These are phyloP conservation scores for Margaritispora aquatica DNA, from an alignment of 495 filamentous ascomycete genomes.

Conservation along the genomic window DNA sequence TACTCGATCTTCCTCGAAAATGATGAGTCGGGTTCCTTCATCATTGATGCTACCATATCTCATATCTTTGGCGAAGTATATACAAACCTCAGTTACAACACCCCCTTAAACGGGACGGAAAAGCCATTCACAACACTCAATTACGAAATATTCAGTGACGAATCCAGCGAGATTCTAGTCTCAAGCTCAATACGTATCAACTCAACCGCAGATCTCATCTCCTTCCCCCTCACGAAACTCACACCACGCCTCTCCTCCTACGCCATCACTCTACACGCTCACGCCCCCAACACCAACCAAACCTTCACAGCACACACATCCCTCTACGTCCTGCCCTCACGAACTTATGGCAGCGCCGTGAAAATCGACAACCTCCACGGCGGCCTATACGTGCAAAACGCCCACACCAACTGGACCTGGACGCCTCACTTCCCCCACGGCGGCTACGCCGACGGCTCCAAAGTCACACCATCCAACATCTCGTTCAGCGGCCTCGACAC, in stretches of 20 bases:
- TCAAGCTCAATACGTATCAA: slow-evolving; percentile 36
- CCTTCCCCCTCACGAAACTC: slow-evolving; percentile 41
- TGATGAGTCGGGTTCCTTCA: slow-evolving; percentile 48
- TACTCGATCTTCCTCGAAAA: slow-evolving; percentile 54
- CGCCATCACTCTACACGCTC: slow-evolving; percentile 31
- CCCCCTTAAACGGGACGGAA: slow-evolving; percentile 27
- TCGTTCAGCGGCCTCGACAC: slow-evolving; percentile 35
- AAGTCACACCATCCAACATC: slow-evolving; percentile 39
- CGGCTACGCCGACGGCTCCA: slow-evolving; percentile 54
- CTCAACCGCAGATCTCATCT: slow-evolving; percentile 34
- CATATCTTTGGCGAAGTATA: slow-evolving; percentile 18
- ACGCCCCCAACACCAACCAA: slow-evolving; percentile 14
- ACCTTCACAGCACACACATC: slow-evolving; percentile 37
- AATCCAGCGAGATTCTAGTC: slow-evolving; percentile 25
- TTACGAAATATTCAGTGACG: slow-evolving; percentile 31
- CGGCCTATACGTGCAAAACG: slow-evolving; percentile 38
- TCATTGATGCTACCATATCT: slow-evolving; percentile 53
- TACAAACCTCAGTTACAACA: slow-evolving; percentile 24
- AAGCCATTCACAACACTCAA: slow-evolving; percentile 9
- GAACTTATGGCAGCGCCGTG: slow-evolving; percentile 51
- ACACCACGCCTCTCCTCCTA: slow-evolving; percentile 41
- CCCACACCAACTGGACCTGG: slow-evolving; percentile 28
- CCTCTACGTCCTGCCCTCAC: slow-evolving; percentile 48
- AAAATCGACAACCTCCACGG: slow-evolving; percentile 58
- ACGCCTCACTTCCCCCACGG: slow-evolving; percentile 56